Evolutionary conservation across 2,329 filamentous ascomycete genomes (phyloP), one percentile per base, ranked within the genome.

Genomic region (Hortaea werneckii): DNA sequence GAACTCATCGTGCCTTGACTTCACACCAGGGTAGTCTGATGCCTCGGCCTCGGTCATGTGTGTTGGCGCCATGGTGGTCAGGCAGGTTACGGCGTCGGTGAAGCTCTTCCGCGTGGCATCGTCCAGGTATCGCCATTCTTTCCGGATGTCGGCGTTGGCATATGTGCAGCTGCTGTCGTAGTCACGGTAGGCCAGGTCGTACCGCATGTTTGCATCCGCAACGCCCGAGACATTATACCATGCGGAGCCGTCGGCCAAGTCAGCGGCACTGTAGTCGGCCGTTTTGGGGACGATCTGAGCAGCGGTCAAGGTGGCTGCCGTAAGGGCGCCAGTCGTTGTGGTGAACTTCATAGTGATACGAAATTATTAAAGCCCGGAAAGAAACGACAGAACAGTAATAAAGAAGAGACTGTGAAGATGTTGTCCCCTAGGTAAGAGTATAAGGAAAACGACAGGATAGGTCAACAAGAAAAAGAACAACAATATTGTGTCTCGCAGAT

Each of bases 1-100:
- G 42, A 47, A 61, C 42, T 63, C 60, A 45, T 63, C 60, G 41
- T 54, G 58, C 12, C 59, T 52, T 30, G 50, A 53, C 43, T 57
- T 58, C 38, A 61, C 54, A 29, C 61, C 61, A 9, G 59, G 56
- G 40, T 58, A 60, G 9, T 52, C 12, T 8, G 50, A 41, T 12
- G 54, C 51, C 46, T 60, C 46, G 7, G 48, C 49, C 10, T 46
- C 45, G n/a, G 54, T 59, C 56, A 59, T 58, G 45, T 48, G 46
- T 37, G 51, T 51, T 2, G 60, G 58, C 29, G 55, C 48, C 47
- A 53, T 49, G 7, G 54, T 50, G 43, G 56, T 53, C 27, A 62
- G 52, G 46, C 60, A 62, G 6, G 49, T 53, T 10, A 61, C 58
- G n/a, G 61, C 57, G 39, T 59, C 53, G 12, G 60, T 64, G 50